phyloP scores from a whole-genome alignment of 768 basidiomycete species.

The Boletus rufocinnamomeus region DNA sequence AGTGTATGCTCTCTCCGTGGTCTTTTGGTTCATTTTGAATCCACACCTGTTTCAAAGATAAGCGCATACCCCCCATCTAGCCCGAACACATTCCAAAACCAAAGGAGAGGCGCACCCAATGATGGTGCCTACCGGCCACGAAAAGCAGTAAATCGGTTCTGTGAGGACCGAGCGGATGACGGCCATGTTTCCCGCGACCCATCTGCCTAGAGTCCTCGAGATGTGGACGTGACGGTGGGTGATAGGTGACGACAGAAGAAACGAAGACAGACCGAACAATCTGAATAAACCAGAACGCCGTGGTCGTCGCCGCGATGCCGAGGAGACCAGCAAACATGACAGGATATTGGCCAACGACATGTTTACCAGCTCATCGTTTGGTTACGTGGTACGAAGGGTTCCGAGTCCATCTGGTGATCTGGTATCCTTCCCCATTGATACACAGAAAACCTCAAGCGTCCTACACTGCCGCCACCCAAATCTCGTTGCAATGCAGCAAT shows the following conservation, averaged over 20 bases:
- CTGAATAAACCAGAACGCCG: slow-evolving; percentile 59
- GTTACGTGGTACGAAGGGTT: no score
- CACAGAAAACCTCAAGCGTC: no score
- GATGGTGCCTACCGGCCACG: slow-evolving; percentile 57
- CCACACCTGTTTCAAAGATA: slow-evolving; percentile 27
- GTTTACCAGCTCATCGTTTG: slow-evolving; percentile 29
- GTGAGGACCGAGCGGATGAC: slow-evolving; percentile 60
- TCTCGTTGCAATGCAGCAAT: no score
- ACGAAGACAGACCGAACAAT: slow-evolving; percentile 45
- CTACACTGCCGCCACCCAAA: no score
- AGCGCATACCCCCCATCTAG: no score
- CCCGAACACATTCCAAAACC: no score
- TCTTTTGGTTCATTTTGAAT: no score
- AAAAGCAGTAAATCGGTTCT: slow-evolving; percentile 57
- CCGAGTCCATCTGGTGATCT: no score
- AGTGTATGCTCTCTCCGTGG: neutral
- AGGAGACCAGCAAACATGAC: slow-evolving; percentile 39
- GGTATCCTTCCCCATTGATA: no score
- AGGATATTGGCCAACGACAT: slow-evolving; percentile 60
- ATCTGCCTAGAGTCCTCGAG: slow-evolving; percentile 44
- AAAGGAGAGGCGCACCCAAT: slow-evolving; percentile 43
- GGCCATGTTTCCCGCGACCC: slow-evolving; percentile 62
- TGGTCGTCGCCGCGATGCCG: slow-evolving; percentile 47
- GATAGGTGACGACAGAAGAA: neutral
- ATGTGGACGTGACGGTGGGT: neutral